Percentiles rank a stretch among this genome's conserved stretches.
phyloP scores from a whole-genome alignment of 306 rosid species.

The Oxytropis ochrocephala region DNA sequence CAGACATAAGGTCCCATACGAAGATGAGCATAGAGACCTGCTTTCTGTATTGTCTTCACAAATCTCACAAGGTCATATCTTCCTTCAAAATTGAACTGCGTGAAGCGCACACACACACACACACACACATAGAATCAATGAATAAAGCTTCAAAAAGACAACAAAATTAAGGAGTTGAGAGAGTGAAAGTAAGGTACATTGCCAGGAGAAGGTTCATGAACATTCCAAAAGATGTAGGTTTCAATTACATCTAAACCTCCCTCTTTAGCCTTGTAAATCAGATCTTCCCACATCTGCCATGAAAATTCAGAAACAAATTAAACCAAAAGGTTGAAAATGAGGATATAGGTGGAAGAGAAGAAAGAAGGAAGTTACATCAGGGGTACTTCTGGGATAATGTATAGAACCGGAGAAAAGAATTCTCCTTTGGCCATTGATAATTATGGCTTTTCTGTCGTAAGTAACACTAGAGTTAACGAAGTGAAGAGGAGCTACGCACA shows the following conservation, averaged over 20 bases:
- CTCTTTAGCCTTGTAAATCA: constrained; percentile 88
- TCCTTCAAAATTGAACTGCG: constrained; percentile 65
- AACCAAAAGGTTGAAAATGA: not conserved
- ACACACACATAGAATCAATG: no score
- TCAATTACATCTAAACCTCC: constrained; percentile 92
- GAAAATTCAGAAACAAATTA: not conserved
- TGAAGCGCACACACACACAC: no score
- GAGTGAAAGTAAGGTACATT: constrained; percentile 47
- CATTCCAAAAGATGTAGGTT: constrained; percentile 97
- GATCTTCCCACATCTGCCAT: constrained; percentile 95
- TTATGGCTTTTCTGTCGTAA: constrained; percentile 80
- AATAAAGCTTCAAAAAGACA: constrained; percentile 1
- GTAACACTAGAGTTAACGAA: constrained; percentile 62
- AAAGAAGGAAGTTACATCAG: constrained; percentile 54
- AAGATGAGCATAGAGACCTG: constrained; percentile 87
- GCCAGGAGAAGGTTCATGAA: constrained; percentile 93
- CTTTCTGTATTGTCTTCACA: constrained; percentile 77
- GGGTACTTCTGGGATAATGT: constrained; percentile 98
- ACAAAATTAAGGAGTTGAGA: not conserved
- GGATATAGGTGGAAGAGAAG: not conserved
- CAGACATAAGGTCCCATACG: constrained; percentile 99
- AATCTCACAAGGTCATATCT: constrained; percentile 87
- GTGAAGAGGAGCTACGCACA: constrained; percentile 32
- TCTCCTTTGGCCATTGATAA: constrained; percentile 91
- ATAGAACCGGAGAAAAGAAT: constrained; percentile 93